phyloP scores from a whole-genome alignment of 257 asterid genomes.

The Solanum chiquidenum region DNA sequence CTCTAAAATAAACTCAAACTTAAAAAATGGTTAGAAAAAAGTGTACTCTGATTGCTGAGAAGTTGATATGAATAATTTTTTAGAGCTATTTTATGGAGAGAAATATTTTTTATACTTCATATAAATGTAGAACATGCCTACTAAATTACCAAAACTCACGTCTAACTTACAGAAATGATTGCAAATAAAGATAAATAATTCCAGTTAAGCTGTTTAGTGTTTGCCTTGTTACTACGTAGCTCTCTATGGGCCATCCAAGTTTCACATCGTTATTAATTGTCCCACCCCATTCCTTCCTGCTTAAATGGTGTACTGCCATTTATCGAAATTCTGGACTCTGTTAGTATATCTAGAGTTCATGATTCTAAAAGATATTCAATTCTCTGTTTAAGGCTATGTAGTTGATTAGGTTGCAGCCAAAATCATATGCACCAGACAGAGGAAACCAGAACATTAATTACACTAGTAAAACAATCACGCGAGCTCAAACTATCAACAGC shows the following conservation, averaged over 20 bases:
- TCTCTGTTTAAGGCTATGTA: background rate
- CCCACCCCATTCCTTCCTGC: background rate
- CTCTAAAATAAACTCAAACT: background rate
- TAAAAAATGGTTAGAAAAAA: background rate
- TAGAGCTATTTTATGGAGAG: background rate
- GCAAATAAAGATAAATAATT: background rate
- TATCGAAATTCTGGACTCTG: background rate
- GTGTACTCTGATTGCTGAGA: background rate
- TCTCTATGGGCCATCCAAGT: background rate
- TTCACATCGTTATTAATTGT: background rate
- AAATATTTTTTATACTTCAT: background rate
- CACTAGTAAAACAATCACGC: background rate
- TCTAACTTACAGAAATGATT: background rate
- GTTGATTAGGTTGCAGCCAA: background rate
- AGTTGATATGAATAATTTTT: background rate
- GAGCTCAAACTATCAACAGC: background rate
- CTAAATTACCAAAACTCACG: background rate
- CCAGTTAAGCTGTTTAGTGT: background rate
- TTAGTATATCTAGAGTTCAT: background rate
- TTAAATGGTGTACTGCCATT: background rate
- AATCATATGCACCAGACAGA: background rate
- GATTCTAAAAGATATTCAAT: background rate
- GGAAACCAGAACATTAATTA: background rate
- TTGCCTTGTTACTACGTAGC: background rate
- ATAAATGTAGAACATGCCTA: background rate